phyloP scores from a whole-genome alignment of 2,329 filamentous ascomycete species.

The Macrophomina tecta region DNA sequence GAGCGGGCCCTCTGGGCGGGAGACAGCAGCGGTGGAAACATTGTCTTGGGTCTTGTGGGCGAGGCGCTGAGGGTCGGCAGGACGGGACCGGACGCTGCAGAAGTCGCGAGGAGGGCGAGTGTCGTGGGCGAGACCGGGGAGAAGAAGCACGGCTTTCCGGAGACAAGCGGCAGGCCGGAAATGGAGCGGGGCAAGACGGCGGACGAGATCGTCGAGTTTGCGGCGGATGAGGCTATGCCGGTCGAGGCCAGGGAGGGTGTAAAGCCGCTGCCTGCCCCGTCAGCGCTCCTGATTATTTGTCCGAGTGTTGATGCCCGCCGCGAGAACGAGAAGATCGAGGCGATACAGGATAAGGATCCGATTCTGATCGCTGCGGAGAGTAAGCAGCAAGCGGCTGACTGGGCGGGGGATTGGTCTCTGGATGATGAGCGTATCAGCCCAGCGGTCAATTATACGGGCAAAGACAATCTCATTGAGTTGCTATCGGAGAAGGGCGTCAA shows the following conservation, averaged over 20 bases:
- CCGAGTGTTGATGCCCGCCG: conserved; percentile 58
- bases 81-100: conserved; percentile 18
- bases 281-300: conserved; percentile 53
- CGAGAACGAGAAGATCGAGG: conserved; percentile 52
- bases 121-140: conserved; percentile 32
- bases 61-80: conserved; percentile 44
- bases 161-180: neutral
- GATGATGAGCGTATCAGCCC: conserved; percentile 58
- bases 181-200: neutral
- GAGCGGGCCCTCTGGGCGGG: conserved; percentile 59
- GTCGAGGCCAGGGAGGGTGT: neutral
- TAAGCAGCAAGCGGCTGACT: conserved; percentile 49
- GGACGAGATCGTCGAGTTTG: conserved; percentile 10
- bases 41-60: conserved; percentile 52
- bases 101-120: neutral
- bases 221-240: conserved; percentile 10
- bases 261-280: conserved; percentile 35
- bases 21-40: conserved; percentile 63
- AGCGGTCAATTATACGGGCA: conserved; percentile 38
- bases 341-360: conserved; percentile 52
- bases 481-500: conserved; percentile 48
- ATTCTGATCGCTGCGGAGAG: conserved; percentile 53
- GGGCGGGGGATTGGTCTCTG: conserved; percentile 50
- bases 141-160: neutral
- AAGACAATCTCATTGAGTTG: conserved; percentile 48